Evolutionary conservation across 1,284 basidiomycete genomes (phyloP), one percentile per base, ranked within the genome.

Genomic region (Apiotrichum siamense): DNA sequence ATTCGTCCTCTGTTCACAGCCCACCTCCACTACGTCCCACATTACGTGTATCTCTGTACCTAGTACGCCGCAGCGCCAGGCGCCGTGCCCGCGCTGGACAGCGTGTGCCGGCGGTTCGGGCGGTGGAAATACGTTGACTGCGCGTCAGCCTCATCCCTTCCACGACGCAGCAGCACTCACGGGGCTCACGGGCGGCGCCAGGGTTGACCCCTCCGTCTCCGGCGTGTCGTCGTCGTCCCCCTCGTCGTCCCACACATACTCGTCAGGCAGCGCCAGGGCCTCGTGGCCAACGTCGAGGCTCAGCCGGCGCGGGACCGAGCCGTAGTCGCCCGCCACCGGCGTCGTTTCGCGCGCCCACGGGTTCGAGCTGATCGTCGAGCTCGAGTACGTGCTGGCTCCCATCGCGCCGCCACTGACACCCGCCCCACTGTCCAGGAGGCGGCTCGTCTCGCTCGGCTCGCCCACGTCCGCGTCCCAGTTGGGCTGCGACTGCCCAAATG

Each of bases 191-290:
- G 54, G 49, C 13, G 46, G 29, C 23, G n/a, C n/a, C n/a, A n/a
- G n/a, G n/a, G n/a, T n/a, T n/a, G n/a, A n/a, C n/a, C 60, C 59
- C 3, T 50, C 58, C 10, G 74, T 73, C 11, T 57, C 63, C n/a
- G 75, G 75, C 39, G 29, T 4, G 2, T 69, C 70, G 20, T 78
- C 79, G 11, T 58, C 57, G 32, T 57, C 58, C 26, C 60, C 54
- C 25, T 59, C 61, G 47, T 73, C 79, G 15, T 72, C 73, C 85
- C 86, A 88, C 33, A 81, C 79, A 41, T 79, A 84, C 60, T 83
- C 80, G 40, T 70, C 65, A 1, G 87, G 87, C 3, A 92, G 73
- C 76, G 84, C 84, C 54, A 91, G 91, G 36, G 90, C 84, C 0
- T 88, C 89, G 13, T 58, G 42, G 37, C 63, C 53, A 24, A 67